Percentiles rank a stretch among this genome's conserved stretches.
These are phyloP conservation scores for Heliocybe sulcata DNA, from an alignment of 1,284 basidiomycete genomes.

Conservation along the genomic window DNA sequence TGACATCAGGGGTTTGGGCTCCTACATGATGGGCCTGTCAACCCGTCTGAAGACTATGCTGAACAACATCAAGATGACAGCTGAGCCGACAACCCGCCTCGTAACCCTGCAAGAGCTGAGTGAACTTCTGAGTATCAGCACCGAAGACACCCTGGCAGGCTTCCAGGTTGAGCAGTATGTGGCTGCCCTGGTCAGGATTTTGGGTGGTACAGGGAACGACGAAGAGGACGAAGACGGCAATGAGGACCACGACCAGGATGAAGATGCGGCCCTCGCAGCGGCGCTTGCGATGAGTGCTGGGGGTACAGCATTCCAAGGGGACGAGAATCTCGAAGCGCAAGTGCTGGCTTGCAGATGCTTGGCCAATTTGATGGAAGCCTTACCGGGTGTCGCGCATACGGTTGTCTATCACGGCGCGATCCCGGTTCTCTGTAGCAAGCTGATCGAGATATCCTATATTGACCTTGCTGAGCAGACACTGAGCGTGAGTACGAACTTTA, in stretches of 20 bases:
- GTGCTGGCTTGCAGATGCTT: constrained; percentile 91
- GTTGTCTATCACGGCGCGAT: constrained; percentile 95
- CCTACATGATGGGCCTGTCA: constrained; percentile 86
- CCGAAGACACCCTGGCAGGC: constrained; percentile 93
- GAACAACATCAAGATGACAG: constrained; percentile 80
- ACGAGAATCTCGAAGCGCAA: constrained; percentile 87
- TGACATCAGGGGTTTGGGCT: constrained; percentile 80
- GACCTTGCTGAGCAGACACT: constrained; percentile 95
- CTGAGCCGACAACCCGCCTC: constrained; percentile 76
- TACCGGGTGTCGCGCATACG: constrained; percentile 90
- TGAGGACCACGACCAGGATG: constrained; percentile 62
- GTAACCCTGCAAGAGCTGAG: constrained; percentile 92
- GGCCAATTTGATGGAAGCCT: constrained; percentile 94
- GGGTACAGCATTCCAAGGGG: constrained; percentile 55
- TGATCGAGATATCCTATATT: constrained; percentile 93
- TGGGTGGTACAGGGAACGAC: constrained; percentile 75
- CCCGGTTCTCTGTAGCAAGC: constrained; percentile 89
- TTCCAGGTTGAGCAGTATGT: constrained; percentile 93
- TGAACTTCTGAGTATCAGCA: constrained; percentile 93
- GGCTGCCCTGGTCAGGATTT: constrained; percentile 86
- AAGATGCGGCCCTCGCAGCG: constrained; percentile 81
- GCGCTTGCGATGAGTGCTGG: constrained; percentile 73
- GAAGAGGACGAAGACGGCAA: constrained; percentile 52
- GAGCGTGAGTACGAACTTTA: constrained; percentile 55
- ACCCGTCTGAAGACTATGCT: constrained; percentile 85